Percentiles rank a stretch among this genome's conserved stretches.
Evolutionary conservation across 2,329 filamentous ascomycete genomes (phyloP).

Genomic region (Ophiocordyceps polyrhachis-furcata): DNA sequence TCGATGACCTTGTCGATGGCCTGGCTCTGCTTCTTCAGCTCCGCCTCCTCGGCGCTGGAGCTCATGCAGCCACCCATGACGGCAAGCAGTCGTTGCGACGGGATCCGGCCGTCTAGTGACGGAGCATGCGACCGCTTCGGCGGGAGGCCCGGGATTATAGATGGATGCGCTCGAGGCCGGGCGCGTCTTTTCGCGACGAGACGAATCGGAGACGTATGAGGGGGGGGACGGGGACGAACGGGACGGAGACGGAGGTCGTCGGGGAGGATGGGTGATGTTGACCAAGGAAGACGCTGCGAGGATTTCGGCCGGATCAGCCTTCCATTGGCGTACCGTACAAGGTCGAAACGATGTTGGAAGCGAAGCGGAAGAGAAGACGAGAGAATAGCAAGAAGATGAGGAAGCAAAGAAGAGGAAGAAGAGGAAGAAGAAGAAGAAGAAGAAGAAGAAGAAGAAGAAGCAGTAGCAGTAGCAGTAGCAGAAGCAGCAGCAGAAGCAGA

Average conservation of each 20-base stretch:
- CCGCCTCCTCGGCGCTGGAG: constrained; percentile 65
- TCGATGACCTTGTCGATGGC: constrained; percentile 86
- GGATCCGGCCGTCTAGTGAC: not conserved
- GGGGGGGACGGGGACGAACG: too few species aligned
- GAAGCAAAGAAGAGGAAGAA: too few species aligned
- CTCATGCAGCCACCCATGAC: constrained; percentile 89
- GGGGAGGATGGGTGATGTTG: not conserved
- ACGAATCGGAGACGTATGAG: not conserved
- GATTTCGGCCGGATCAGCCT: not conserved
- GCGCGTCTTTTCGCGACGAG: not conserved
- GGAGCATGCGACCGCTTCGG: constrained; percentile 1
- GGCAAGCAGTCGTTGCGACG: constrained; percentile 3
- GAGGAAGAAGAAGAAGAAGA: too few species aligned
- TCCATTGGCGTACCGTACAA: not conserved
- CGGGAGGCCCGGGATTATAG: not conserved
- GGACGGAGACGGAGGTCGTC: not conserved
- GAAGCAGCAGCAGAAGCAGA: too few species aligned
- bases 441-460: too few species aligned
- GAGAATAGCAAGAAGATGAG: too few species aligned
- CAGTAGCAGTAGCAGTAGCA: too few species aligned
- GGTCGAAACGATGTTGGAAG: not conserved
- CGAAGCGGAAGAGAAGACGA: too few species aligned
- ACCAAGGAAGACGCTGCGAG: not conserved
- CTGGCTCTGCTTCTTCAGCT: constrained; percentile 92
- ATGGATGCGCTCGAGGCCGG: not conserved